These are phyloP conservation scores for Malus fusca DNA, from an alignment of 306 rosid genomes.

Conservation along the genomic window DNA sequence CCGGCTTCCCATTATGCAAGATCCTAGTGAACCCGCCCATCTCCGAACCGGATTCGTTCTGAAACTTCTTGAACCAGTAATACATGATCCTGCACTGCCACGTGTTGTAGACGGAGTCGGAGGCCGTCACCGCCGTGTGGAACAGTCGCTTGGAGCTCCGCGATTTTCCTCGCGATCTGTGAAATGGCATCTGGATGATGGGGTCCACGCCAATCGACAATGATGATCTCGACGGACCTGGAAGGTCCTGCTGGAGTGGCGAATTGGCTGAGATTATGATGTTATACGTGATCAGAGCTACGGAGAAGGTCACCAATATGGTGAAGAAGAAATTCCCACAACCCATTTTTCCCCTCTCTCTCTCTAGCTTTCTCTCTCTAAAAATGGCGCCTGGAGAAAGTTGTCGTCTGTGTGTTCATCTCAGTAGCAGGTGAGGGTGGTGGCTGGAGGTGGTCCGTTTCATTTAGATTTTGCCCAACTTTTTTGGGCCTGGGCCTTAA, in stretches of 20 bases:
- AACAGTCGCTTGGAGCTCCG: slow-evolving; percentile 47
- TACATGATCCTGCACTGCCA: slow-evolving; percentile 98
- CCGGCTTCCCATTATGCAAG: slow-evolving; percentile 83
- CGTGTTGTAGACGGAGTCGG: slow-evolving; percentile 81
- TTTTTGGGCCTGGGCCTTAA: not conserved
- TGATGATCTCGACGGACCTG: slow-evolving; percentile 58
- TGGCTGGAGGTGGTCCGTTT: not conserved
- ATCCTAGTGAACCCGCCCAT: slow-evolving; percentile 98
- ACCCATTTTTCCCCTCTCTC: slow-evolving; percentile 44
- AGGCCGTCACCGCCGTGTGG: slow-evolving; percentile 96
- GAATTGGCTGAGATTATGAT: slow-evolving; percentile 79
- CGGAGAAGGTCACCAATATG: slow-evolving; percentile 64
- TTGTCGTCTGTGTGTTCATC: slow-evolving; percentile 15
- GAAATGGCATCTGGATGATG: slow-evolving; percentile 77
- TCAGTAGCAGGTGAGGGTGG: not conserved
- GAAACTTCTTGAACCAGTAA: slow-evolving; percentile 80
- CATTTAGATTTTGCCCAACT: not conserved
- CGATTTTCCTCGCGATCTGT: slow-evolving; percentile 20
- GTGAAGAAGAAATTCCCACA: slow-evolving; percentile 85
- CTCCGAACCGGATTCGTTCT: slow-evolving; percentile 44
- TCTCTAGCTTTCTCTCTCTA: not conserved
- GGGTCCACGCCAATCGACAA: slow-evolving; percentile 54
- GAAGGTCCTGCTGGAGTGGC: slow-evolving; percentile 77
- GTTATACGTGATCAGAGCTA: slow-evolving; percentile 89
- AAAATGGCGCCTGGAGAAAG: slow-evolving; percentile 9